Base-by-base conservation (phyloP, 1,139 yeast species). In the Diutina rugosa region DNA sequence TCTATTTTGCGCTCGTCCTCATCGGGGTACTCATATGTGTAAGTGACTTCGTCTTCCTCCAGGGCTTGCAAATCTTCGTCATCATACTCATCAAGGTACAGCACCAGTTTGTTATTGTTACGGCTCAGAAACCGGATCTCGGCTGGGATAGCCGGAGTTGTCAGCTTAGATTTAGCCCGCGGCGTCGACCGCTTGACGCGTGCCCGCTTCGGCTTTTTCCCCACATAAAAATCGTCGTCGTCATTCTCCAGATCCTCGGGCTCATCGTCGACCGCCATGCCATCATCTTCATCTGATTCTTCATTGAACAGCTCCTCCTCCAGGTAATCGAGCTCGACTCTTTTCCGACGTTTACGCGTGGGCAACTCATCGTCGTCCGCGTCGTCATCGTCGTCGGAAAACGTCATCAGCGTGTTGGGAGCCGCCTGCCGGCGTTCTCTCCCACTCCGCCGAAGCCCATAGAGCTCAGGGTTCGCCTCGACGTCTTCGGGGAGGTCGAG, bases 361-460 rank as follows among this genome's bases (percentile, higher is more conserved):
- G 54, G 70, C 2, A 66, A 71, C 5, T 63, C 67, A 7, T 64
- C 70, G 38, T 64, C 69, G 16, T 63, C 66, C 16, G 64, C 65
- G 6, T 67, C 70, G 49, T 70, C 72, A 48, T 63, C 64, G 44
- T 62, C 60, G 5, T 66, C 67, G 44, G 62, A 65, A 29, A 62
- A 63, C 26, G 59, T 54, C 53, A 48, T 58, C 55, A 41, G 56
- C 46, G 41, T 55, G 55, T 45, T 56, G 46, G 69, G 59, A 8
- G 55, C 55, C 4, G 78, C 75, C 18, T 69, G 69, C 29, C 69
- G 66, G 18, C 53, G 26, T 26, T 89, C 85, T 63, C 98, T 79
- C 52, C 87, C 85, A 44, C 96, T 87, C 63, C 98, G 80, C 67
- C 98, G 81, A 59, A 93, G 77, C 3, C 99, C 99, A 64, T 91